phyloP scores from a whole-genome alignment of 2,329 filamentous ascomycete species.

The Beauveria scarabaeidicola region DNA sequence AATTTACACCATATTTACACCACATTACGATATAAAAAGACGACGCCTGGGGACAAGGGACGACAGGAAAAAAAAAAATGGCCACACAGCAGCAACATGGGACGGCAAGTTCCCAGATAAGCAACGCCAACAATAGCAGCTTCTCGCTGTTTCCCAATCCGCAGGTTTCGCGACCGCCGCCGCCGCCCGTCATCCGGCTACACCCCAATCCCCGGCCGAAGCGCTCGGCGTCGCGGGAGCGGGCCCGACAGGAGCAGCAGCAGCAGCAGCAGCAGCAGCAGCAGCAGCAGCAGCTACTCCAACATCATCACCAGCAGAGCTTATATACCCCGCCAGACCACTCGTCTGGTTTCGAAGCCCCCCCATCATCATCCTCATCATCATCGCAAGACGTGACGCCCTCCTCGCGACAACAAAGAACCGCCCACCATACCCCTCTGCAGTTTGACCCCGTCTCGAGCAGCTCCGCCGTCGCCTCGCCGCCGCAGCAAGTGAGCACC shows the following conservation, averaged over 20 bases:
- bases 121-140: conserved; percentile 26
- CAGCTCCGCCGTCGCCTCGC: conserved; percentile 16
- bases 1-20: background rate
- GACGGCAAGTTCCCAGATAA: background rate
- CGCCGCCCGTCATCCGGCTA: conserved; percentile 24
- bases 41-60: background rate
- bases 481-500: conserved; percentile 27
- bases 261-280: conserved; percentile 16
- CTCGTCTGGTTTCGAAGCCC: conserved; percentile 6
- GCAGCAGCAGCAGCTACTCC: conserved; percentile 16
- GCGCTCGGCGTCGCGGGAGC: conserved; percentile 29
- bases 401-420: conserved; percentile 19
- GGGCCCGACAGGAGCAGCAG: conserved; percentile 10
- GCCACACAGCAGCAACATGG: conserved; percentile 26
- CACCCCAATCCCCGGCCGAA: conserved; percentile 33
- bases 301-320: background rate
- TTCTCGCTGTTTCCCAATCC: conserved; percentile 52
- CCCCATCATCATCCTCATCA: conserved; percentile 22
- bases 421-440: conserved; percentile 21
- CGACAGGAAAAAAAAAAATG: conserved; percentile 21
- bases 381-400: conserved; percentile 19
- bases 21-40: background rate
- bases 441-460: conserved; percentile 13
- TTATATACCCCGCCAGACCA: conserved; percentile 11
- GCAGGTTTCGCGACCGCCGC: conserved; percentile 30